Evolutionary conservation across 1,284 basidiomycete genomes (phyloP).

Genomic region (Calocybe gambosa): DNA sequence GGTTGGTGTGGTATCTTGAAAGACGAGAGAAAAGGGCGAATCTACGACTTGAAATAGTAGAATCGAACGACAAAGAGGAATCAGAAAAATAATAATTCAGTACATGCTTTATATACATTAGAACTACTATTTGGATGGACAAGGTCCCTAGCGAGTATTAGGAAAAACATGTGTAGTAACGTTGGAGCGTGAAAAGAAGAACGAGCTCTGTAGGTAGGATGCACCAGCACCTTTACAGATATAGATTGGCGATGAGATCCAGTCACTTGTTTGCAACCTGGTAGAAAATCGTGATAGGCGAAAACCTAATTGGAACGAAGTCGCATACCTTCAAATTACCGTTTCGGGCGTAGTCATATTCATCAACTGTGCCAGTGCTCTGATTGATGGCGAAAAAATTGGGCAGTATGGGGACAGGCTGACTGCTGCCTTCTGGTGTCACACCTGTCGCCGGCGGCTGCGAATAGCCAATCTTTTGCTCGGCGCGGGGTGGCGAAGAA

Average conservation of each 20-base stretch:
- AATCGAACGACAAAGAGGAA: slow-evolving; percentile 1
- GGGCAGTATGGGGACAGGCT: background rate
- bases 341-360: slow-evolving; percentile 3
- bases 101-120: background rate
- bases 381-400: background rate
- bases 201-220: background rate
- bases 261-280: slow-evolving; percentile 10
- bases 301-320: background rate
- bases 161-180: too few species aligned
- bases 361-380: slow-evolving; percentile 3
- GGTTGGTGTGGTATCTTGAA: slow-evolving; percentile 53
- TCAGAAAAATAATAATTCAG: background rate
- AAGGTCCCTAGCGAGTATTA: too few species aligned
- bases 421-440: background rate
- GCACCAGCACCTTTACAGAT: background rate
- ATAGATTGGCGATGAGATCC: background rate
- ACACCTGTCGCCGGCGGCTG: background rate
- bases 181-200: background rate
- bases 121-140: too few species aligned
- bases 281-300: background rate
- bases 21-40: slow-evolving; percentile 30
- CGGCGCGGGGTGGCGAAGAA: background rate
- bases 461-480: background rate
- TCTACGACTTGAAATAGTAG: background rate
- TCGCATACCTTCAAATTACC: slow-evolving; percentile 9